Evolutionary conservation across 169 alveolate species (phyloP).

Genomic region (Plasmodium ovale): DNA sequence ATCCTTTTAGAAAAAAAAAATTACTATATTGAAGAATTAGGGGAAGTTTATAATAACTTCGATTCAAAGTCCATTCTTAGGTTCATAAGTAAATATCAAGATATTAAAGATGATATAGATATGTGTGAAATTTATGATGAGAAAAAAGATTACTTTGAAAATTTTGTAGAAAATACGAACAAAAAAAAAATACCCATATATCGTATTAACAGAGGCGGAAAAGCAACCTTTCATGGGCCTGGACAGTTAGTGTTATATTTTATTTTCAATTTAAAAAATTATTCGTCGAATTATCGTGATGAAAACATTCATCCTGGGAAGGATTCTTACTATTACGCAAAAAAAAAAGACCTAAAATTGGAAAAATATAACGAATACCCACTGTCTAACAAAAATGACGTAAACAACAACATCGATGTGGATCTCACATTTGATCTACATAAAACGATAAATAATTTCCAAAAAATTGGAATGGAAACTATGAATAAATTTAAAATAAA

Average conservation of each 20-base stretch:
- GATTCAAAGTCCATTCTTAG: constrained; percentile 10
- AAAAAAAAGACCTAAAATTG: constrained; percentile 16
- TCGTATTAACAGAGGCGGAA: constrained; percentile 84
- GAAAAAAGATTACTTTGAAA: constrained; percentile 27
- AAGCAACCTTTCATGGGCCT: constrained; percentile 84
- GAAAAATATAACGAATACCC: neutral
- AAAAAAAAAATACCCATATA: constrained; percentile 57
- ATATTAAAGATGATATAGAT: constrained; percentile 4
- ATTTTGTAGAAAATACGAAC: constrained; percentile 3
- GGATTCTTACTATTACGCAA: constrained; percentile 13
- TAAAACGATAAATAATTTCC: constrained; percentile 68
- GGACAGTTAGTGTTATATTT: constrained; percentile 83
- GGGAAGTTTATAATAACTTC: constrained; percentile 20
- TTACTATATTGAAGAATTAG: constrained; percentile 62
- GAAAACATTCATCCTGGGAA: constrained; percentile 15
- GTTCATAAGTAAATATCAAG: constrained; percentile 17
- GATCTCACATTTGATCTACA: constrained; percentile 65
- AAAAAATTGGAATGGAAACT: constrained; percentile 52
- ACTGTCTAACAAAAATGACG: neutral
- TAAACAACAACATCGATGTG: neutral
- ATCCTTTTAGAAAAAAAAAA: constrained; percentile 26
- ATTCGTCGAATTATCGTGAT: constrained; percentile 53
- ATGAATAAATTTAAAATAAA: constrained; percentile 36
- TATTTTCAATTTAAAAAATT: constrained; percentile 77
- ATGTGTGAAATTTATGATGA: constrained; percentile 37